phyloP scores from a whole-genome alignment of 2,329 filamentous ascomycete genomes.

The Mycocentrospora acerina region DNA sequence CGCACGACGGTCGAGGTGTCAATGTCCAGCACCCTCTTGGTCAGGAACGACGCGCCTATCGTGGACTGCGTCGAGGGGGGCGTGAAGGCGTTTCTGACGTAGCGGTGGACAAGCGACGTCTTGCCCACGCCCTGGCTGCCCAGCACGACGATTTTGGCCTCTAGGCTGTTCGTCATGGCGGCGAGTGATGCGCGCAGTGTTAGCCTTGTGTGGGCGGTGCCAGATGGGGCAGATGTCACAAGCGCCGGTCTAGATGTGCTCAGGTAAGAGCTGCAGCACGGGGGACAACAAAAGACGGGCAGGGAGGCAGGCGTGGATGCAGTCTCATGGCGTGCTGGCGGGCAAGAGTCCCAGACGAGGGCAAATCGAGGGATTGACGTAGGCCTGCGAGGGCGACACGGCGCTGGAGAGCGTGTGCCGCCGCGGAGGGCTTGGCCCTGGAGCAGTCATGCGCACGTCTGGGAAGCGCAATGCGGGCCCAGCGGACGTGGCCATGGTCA shows the following conservation, averaged over 20 bases:
- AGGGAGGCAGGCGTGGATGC: conserved; percentile 21
- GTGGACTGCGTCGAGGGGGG: conserved; percentile 55
- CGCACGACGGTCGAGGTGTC: conserved; percentile 84
- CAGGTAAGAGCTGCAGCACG: conserved; percentile 4
- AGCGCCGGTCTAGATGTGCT: neutral
- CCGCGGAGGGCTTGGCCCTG: conserved; percentile 28
- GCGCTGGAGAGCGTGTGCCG: conserved; percentile 24
- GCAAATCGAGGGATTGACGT: conserved; percentile 14
- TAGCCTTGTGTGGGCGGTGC: too few species aligned
- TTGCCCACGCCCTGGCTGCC: conserved; percentile 79
- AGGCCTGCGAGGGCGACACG: conserved; percentile 16
- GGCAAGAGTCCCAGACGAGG: conserved; percentile 9
- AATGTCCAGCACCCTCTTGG: conserved; percentile 69
- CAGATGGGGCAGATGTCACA: too few species aligned
- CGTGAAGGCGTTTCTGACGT: conserved; percentile 71
- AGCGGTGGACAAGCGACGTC: conserved; percentile 75
- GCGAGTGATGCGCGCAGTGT: neutral
- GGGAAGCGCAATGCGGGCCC: too few species aligned
- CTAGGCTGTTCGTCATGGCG: conserved; percentile 57
- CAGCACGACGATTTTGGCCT: conserved; percentile 80
- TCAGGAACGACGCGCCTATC: conserved; percentile 58
- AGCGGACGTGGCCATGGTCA: too few species aligned
- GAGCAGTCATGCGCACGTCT: conserved; percentile 23
- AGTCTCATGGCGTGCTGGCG: conserved; percentile 34
- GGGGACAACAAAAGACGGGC: conserved; percentile 16